Conservation (phyloP, 2,329 filamentous ascomycete genomes). For the Pezicula rhizophila region DNA sequence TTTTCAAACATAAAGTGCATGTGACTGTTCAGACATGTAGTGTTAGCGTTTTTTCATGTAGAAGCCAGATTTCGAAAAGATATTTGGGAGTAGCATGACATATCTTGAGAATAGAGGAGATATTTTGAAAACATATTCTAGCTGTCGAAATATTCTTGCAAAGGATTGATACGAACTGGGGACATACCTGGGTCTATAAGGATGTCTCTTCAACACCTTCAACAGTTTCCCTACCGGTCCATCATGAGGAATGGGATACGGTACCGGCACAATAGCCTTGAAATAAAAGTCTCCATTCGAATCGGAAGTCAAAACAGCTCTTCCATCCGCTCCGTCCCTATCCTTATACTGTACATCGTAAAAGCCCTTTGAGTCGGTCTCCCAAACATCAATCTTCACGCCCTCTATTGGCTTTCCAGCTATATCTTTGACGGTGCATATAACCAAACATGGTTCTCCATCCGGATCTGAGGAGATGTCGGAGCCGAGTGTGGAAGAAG, state of each 20-base stretch:
- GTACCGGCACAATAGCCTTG: constrained; percentile 75
- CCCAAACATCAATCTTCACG: constrained; percentile 78
- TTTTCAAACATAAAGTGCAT: constrained; percentile 90
- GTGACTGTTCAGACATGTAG: constrained; percentile 38
- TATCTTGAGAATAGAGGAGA: no score
- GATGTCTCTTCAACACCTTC: constrained; percentile 61
- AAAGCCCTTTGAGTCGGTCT: constrained; percentile 72
- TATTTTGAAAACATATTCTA: no score
- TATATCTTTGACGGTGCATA: constrained; percentile 67
- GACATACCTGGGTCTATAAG: constrained; percentile 54
- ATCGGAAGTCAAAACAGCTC: constrained; percentile 66
- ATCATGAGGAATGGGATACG: constrained; percentile 80
- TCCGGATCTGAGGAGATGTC: constrained; percentile 62
- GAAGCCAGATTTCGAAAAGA: no score
- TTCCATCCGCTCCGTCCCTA: constrained; percentile 59
- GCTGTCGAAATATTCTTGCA: no score
- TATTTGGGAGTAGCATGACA: no score
- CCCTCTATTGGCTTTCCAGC: constrained; percentile 54
- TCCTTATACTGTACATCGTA: constrained; percentile 76
- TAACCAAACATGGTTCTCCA: constrained; percentile 63
- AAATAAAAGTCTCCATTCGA: constrained; percentile 76
- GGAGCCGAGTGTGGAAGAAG: constrained; percentile 47
- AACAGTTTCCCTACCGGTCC: constrained; percentile 75
- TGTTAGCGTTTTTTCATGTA: no score
- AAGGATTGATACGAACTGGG: no score